These are phyloP conservation scores for Ricinus communis DNA, from an alignment of 345 rosid species.

Conservation along the genomic window DNA sequence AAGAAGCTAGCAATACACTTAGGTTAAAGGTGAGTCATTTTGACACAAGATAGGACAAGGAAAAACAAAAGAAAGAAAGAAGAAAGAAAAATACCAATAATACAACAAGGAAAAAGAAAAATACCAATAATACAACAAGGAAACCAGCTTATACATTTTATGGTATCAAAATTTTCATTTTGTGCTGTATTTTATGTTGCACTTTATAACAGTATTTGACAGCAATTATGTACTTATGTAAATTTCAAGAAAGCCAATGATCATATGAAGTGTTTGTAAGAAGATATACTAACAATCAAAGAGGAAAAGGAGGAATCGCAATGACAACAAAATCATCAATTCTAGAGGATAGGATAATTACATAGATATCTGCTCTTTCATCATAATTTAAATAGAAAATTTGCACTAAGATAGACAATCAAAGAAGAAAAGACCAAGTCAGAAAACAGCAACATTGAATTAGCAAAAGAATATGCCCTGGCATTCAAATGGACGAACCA, in stretches of 20 bases:
- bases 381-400: too few species aligned
- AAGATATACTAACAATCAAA: neutral
- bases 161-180: neutral
- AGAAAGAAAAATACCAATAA: too few species aligned
- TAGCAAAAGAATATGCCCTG: too few species aligned
- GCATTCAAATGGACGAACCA: too few species aligned
- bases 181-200: too few species aligned
- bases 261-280: neutral
- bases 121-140: too few species aligned
- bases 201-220: neutral
- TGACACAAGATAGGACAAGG: neutral
- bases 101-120: too few species aligned
- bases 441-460: too few species aligned
- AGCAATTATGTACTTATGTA: neutral
- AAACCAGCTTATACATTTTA: neutral
- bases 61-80: neutral
- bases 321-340: neutral
- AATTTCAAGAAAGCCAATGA: neutral
- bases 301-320: neutral
- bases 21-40: slow-evolving; percentile 5
- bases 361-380: too few species aligned
- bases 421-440: too few species aligned
- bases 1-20: neutral
- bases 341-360: neutral
- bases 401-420: too few species aligned